Conservation (phyloP, 768 basidiomycete genomes). For the Russula brevipes region DNA sequence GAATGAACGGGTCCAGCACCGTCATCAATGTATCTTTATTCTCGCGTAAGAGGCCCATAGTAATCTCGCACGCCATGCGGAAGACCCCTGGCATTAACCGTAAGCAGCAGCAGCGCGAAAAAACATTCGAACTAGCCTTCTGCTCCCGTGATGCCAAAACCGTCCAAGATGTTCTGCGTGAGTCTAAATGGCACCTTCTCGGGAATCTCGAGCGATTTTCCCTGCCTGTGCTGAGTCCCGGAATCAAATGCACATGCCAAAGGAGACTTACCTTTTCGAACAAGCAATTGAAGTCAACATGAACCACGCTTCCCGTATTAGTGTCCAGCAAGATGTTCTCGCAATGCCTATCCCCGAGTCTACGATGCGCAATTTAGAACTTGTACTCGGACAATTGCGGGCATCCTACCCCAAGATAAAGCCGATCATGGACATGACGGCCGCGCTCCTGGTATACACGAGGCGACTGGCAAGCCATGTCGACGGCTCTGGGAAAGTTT, state of each 20-base stretch:
- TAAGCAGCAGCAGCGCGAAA: background rate
- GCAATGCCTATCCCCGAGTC: conserved; percentile 95
- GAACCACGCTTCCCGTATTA: conserved; percentile 84
- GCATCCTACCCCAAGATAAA: conserved; percentile 84
- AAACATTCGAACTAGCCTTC: conserved; percentile 55
- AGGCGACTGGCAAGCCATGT: conserved; percentile 91
- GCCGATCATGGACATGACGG: conserved; percentile 99
- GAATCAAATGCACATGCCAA: background rate
- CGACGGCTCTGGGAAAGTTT: conserved; percentile 94
- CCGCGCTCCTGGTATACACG: conserved; percentile 80
- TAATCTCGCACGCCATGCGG: conserved; percentile 86
- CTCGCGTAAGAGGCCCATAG: conserved; percentile 77
- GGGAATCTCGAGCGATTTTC: conserved; percentile 78
- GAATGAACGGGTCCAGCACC: conserved; percentile 93
- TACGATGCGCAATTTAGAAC: conserved; percentile 30
- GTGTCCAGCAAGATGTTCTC: conserved; percentile 94
- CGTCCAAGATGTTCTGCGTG: conserved; percentile 90
- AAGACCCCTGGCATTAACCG: conserved; percentile 58
- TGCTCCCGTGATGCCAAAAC: conserved; percentile 85
- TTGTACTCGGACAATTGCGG: background rate
- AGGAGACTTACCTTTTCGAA: conserved; percentile 75
- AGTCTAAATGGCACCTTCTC: conserved; percentile 93
- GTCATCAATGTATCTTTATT: conserved; percentile 94
- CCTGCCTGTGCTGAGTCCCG: conserved; percentile 36
- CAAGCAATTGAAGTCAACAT: conserved; percentile 96